These are phyloP conservation scores for Leptosphaerulina australis DNA, from an alignment of 2,329 filamentous ascomycete genomes.

Conservation along the genomic window DNA sequence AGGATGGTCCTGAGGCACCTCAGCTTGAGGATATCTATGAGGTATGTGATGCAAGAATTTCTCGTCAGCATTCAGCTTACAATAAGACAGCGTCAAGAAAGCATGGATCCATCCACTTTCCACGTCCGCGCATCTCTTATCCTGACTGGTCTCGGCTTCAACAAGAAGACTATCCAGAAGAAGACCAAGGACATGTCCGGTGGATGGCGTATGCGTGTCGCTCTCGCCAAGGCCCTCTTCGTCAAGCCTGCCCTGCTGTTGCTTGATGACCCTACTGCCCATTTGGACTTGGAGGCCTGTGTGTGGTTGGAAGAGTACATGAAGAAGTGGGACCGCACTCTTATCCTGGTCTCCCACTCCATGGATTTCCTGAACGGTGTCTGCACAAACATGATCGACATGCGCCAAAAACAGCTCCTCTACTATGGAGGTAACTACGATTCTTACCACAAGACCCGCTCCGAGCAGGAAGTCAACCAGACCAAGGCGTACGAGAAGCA, in stretches of 20 bases:
- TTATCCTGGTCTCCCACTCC: constrained; percentile 95
- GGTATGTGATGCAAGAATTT: constrained; percentile 59
- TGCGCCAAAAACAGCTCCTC: constrained; percentile 84
- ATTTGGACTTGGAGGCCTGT: constrained; percentile 98
- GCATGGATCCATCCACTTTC: constrained; percentile 98
- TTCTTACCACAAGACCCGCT: constrained; percentile 89
- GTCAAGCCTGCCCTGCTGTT: constrained; percentile 95
- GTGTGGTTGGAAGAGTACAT: constrained; percentile 99
- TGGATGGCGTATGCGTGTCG: constrained; percentile 99
- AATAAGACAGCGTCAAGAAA: constrained; percentile 81
- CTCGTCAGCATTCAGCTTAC: constrained; percentile 6
- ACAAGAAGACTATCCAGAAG: constrained; percentile 97
- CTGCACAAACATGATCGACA: constrained; percentile 98
- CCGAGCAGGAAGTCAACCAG: constrained; percentile 96
- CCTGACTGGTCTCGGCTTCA: constrained; percentile 97
- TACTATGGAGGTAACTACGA: constrained; percentile 99
- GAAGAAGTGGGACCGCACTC: constrained; percentile 98
- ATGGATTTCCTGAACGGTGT: constrained; percentile 99
- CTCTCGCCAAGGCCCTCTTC: constrained; percentile 95
- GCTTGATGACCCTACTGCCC: constrained; percentile 96
- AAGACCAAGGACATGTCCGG: constrained; percentile 99
- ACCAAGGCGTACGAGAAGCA: constrained; percentile 99
- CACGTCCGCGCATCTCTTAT: constrained; percentile 94
- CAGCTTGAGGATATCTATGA: constrained; percentile 95
- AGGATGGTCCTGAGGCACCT: constrained; percentile 88